Conservation (phyloP, 768 basidiomycete species). For the Tulasnella sp. region DNA sequence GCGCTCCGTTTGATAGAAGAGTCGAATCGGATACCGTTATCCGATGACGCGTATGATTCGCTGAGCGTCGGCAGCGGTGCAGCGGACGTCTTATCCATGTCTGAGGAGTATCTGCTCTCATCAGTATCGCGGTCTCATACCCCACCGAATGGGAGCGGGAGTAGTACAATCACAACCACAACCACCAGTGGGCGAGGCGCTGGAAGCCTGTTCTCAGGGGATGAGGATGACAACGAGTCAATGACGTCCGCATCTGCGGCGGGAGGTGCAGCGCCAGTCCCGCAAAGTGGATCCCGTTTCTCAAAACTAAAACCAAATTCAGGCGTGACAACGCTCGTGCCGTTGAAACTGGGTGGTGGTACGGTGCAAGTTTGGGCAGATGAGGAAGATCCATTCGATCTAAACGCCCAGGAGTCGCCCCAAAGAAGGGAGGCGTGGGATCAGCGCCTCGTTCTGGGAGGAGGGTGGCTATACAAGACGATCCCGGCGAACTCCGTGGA, state of each 20-base stretch:
- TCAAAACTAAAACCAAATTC: constrained; percentile 1
- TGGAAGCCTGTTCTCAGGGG: background rate
- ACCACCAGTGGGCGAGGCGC: constrained; percentile 1
- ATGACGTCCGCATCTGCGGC: constrained; percentile 5
- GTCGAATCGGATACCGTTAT: constrained; percentile 57
- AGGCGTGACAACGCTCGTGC: constrained; percentile 10
- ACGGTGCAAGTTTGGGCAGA: constrained; percentile 77
- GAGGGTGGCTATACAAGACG: constrained; percentile 72
- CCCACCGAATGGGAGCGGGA: constrained; percentile 9
- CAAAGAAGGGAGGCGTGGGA: constrained; percentile 66
- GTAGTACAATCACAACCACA: background rate
- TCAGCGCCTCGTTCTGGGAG: constrained; percentile 64
- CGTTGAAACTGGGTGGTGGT: constrained; percentile 31
- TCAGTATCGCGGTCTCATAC: constrained; percentile 2
- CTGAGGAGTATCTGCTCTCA: background rate
- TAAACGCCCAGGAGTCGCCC: constrained; percentile 39
- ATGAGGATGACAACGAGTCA: constrained; percentile 15
- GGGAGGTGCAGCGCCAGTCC: background rate
- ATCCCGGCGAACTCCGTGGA: constrained; percentile 45
- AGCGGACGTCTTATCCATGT: constrained; percentile 12
- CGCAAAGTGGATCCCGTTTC: background rate
- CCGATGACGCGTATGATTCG: constrained; percentile 74
- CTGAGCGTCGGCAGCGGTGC: constrained; percentile 35
- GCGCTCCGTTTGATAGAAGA: constrained; percentile 76
- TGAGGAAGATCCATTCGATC: constrained; percentile 38